Conservation (phyloP, 768 basidiomycete genomes). For the Lactarius quietus region DNA sequence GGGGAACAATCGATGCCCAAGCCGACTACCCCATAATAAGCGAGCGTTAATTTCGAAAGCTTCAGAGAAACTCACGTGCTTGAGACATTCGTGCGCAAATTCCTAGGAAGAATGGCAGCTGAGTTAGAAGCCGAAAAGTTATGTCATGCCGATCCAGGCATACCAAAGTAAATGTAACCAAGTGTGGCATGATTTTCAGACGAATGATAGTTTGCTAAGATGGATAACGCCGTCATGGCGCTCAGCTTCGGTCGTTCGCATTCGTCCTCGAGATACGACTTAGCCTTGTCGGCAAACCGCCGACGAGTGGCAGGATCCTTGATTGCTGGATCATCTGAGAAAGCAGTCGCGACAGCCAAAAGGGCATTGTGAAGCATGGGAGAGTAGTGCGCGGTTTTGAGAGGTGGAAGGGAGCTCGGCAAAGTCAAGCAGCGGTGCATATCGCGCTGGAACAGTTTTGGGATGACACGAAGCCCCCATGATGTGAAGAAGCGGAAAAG, state of each 20-base stretch:
- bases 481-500: constrained; percentile 40
- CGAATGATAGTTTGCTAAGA: constrained; percentile 40
- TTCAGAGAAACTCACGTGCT: constrained; percentile 43
- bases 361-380: constrained; percentile 71
- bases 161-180: constrained; percentile 44
- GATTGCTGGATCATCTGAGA: constrained; percentile 37
- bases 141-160: background rate
- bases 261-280: constrained; percentile 39
- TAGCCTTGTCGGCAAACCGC: constrained; percentile 38
- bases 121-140: constrained; percentile 4
- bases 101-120: constrained; percentile 33
- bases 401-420: constrained; percentile 30
- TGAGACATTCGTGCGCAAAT: constrained; percentile 58
- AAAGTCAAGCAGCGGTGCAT: constrained; percentile 38
- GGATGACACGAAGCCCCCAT: constrained; percentile 41
- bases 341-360: constrained; percentile 42
- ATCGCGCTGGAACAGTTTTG: constrained; percentile 40
- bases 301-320: constrained; percentile 31
- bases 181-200: constrained; percentile 40
- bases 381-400: constrained; percentile 58
- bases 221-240: constrained; percentile 40
- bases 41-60: background rate
- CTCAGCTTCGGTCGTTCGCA: constrained; percentile 40
- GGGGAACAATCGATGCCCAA: constrained; percentile 53
- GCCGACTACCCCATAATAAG: constrained; percentile 41